Conservation (phyloP, 257 asterid genomes). For the Linaria vulgaris region DNA sequence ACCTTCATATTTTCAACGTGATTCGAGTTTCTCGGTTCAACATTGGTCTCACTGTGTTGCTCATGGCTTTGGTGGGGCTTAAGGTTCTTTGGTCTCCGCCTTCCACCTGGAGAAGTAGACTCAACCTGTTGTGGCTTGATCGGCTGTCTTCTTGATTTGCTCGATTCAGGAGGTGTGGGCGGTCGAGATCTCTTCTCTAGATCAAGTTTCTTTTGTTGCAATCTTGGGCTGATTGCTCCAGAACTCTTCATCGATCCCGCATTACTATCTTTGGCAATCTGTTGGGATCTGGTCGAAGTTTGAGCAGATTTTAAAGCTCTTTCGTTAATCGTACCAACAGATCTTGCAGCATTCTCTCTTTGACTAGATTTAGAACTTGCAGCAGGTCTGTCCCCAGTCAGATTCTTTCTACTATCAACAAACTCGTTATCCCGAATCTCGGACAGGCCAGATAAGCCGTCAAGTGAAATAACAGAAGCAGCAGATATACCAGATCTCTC, state of each 20-base stretch:
- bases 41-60: conserved; percentile 41
- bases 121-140: conserved; percentile 58
- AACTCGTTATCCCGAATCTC: conserved; percentile 37
- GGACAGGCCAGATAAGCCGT: conserved; percentile 43
- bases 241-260: conserved; percentile 44
- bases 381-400: conserved; percentile 25
- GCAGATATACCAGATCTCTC: conserved; percentile 61
- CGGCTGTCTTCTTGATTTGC: conserved; percentile 54
- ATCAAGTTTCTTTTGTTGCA: conserved; percentile 67
- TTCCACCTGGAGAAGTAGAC: conserved; percentile 72
- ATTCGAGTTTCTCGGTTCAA: conserved; percentile 37
- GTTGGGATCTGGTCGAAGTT: conserved; percentile 47
- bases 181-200: conserved; percentile 67
- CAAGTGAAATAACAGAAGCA: conserved; percentile 58
- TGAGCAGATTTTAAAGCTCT: conserved; percentile 41
- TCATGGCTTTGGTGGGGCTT: conserved; percentile 44
- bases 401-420: conserved; percentile 39
- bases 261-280: conserved; percentile 47
- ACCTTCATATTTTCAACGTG: conserved; percentile 53
- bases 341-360: conserved; percentile 37
- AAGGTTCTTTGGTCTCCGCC: conserved; percentile 51
- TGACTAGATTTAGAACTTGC: conserved; percentile 34
- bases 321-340: conserved; percentile 38
- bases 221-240: conserved; percentile 71
- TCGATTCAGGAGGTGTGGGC: conserved; percentile 64